phyloP scores from a whole-genome alignment of 2,329 filamentous ascomycete species.

The Penicillium polonicum region DNA sequence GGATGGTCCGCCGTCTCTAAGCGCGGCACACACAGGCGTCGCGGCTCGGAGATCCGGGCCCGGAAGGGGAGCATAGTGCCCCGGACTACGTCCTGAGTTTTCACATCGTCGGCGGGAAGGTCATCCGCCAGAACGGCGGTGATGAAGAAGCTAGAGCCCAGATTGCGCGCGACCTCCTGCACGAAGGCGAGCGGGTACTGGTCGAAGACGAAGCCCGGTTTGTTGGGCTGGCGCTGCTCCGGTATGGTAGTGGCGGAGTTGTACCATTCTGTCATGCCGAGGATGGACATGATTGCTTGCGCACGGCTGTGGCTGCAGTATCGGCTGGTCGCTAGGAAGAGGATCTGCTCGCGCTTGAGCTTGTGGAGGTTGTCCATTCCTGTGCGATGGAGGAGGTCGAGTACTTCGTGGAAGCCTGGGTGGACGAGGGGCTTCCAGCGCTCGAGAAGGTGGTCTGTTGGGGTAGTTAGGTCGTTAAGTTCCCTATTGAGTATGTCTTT shows the following conservation, averaged over 20 bases:
- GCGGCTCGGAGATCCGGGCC: background rate
- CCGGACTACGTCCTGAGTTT: background rate
- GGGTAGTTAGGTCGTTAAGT: background rate
- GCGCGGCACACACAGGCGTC: background rate
- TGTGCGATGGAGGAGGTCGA: background rate
- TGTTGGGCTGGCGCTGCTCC: background rate
- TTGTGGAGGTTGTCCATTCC: background rate
- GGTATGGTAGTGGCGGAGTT: background rate
- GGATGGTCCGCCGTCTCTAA: background rate
- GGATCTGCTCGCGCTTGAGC: background rate
- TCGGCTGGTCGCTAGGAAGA: background rate
- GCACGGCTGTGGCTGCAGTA: background rate
- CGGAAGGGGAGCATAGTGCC: background rate
- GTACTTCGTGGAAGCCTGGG: background rate
- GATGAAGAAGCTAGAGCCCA: background rate
- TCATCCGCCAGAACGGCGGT: background rate
- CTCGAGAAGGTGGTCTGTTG: background rate
- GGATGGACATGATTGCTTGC: background rate
- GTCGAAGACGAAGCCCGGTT: background rate
- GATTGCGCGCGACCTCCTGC: background rate
- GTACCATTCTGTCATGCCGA: background rate
- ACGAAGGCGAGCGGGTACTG: background rate
- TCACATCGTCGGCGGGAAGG: background rate
- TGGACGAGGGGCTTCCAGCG: background rate
- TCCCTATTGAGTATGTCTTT: background rate